Evolutionary conservation across 495 filamentous ascomycete genomes (phyloP).

Genomic region (Tirmania nivea): DNA sequence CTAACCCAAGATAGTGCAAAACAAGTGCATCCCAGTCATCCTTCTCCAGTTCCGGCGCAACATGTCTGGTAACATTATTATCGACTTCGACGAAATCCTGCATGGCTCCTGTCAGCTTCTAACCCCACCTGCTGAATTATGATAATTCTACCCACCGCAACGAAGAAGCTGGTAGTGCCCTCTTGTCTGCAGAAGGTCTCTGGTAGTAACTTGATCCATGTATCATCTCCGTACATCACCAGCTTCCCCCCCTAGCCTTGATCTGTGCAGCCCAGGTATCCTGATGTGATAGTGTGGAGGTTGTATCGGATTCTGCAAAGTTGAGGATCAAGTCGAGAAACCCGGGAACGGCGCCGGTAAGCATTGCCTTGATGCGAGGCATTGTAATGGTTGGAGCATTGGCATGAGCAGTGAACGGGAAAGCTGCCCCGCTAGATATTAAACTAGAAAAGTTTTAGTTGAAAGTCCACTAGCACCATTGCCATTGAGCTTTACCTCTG

Average conservation of each 20-base stretch:
- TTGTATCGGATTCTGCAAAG: constrained; percentile 81
- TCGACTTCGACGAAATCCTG: constrained; percentile 97
- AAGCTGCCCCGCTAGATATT: constrained; percentile 56
- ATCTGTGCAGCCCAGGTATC: constrained; percentile 94
- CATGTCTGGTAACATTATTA: constrained; percentile 85
- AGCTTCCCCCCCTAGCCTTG: constrained; percentile 53
- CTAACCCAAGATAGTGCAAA: constrained; percentile 84
- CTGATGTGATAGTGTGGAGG: constrained; percentile 61
- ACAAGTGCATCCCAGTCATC: constrained; percentile 86
- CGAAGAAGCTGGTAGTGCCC: constrained; percentile 93
- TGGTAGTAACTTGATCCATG: constrained; percentile 93
- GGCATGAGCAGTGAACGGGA: constrained; percentile 94
- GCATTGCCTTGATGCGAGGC: constrained; percentile 93
- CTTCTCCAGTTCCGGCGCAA: constrained; percentile 47
- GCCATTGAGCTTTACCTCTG: constrained; percentile 42
- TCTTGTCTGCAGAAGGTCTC: constrained; percentile 64
- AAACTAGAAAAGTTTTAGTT: constrained; percentile 33
- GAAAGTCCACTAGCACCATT: not conserved
- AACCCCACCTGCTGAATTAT: not conserved
- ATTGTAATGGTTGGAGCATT: constrained; percentile 93
- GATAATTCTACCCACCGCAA: constrained; percentile 50
- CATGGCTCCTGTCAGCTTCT: not conserved
- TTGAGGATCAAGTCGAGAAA: constrained; percentile 95
- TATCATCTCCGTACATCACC: constrained; percentile 94
- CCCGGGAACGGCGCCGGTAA: constrained; percentile 85